Conservation (phyloP, 352 stramenopile species). For the Globisporangium apiculatum region DNA sequence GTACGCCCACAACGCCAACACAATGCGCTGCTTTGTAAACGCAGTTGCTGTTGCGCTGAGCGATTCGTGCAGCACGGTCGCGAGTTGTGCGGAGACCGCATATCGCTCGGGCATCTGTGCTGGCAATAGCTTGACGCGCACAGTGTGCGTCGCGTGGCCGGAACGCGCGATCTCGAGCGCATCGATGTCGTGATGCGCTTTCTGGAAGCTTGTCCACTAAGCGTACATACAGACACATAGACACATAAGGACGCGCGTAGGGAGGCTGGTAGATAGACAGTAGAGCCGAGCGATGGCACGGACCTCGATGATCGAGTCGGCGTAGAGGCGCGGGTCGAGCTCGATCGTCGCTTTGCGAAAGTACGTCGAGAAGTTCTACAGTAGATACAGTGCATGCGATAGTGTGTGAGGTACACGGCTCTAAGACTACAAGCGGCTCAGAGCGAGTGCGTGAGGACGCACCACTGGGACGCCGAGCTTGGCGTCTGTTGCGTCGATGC, state of each 20-base stretch:
- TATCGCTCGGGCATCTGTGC: conserved; percentile 51
- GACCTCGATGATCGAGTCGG: conserved; percentile 62
- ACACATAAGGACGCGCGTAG: background rate
- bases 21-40: conserved; percentile 62
- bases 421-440: background rate
- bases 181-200: conserved; percentile 54
- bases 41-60: conserved; percentile 30
- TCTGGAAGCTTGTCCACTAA: conserved; percentile 77
- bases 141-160: conserved; percentile 40
- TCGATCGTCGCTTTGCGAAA: conserved; percentile 74
- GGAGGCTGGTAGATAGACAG: background rate
- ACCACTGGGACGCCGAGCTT: conserved; percentile 30
- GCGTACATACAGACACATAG: no score
- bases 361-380: conserved; percentile 69
- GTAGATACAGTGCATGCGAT: background rate
- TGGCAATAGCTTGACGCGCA: conserved; percentile 64
- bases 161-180: conserved; percentile 43
- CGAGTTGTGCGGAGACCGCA: conserved; percentile 41
- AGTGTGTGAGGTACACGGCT: background rate
- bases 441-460: conserved; percentile 3
- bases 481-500: conserved; percentile 45
- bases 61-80: conserved; percentile 29
- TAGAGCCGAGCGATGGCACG: background rate
- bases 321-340: conserved; percentile 58
- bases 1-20: conserved; percentile 74